A percentile compares a stretch with the other conserved stretches of the same genome.
Conservation (phyloP, 2,329 filamentous ascomycete genomes). For the Coniochaeta sp. region DNA sequence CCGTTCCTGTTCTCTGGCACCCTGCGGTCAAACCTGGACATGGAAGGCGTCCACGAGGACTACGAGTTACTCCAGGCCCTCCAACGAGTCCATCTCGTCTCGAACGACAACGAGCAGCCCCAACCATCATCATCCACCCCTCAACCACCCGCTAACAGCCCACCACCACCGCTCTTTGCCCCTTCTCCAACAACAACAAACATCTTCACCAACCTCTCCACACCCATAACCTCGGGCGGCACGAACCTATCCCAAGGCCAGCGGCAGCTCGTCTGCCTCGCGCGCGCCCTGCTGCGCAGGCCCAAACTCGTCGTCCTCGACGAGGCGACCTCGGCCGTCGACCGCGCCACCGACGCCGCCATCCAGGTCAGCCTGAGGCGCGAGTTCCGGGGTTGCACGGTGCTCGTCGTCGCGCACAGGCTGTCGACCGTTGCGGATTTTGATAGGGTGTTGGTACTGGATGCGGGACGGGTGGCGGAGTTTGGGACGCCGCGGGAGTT, state of each 20-base stretch:
- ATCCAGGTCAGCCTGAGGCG: constrained; percentile 50
- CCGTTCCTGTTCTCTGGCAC: constrained; percentile 61
- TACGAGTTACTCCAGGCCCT: constrained; percentile 54
- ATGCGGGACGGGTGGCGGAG: constrained; percentile 39
- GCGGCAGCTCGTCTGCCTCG: constrained; percentile 40
- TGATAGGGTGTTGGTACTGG: constrained; percentile 42
- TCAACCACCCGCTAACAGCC: not conserved
- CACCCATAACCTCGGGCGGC: constrained; percentile 23
- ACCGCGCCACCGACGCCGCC: constrained; percentile 47
- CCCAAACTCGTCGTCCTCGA: constrained; percentile 34
- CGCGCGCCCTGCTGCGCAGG: constrained; percentile 33
- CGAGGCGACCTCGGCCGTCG: constrained; percentile 42
- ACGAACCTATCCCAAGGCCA: constrained; percentile 37
- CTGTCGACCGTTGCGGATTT: constrained; percentile 42
- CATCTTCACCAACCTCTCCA: constrained; percentile 24
- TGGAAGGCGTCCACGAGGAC: constrained; percentile 53
- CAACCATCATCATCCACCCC: constrained; percentile 18
- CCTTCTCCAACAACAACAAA: constrained; percentile 7
- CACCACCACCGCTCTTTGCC: not conserved
- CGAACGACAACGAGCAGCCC: constrained; percentile 29
- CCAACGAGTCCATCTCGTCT: constrained; percentile 53
- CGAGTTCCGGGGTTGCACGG: constrained; percentile 42
- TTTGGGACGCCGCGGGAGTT: constrained; percentile 29
- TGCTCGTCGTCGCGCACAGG: constrained; percentile 34
- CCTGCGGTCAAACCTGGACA: constrained; percentile 56